phyloP scores from a whole-genome alignment of 2,329 filamentous ascomycete genomes.

The Sarocladiaceae sp. region DNA sequence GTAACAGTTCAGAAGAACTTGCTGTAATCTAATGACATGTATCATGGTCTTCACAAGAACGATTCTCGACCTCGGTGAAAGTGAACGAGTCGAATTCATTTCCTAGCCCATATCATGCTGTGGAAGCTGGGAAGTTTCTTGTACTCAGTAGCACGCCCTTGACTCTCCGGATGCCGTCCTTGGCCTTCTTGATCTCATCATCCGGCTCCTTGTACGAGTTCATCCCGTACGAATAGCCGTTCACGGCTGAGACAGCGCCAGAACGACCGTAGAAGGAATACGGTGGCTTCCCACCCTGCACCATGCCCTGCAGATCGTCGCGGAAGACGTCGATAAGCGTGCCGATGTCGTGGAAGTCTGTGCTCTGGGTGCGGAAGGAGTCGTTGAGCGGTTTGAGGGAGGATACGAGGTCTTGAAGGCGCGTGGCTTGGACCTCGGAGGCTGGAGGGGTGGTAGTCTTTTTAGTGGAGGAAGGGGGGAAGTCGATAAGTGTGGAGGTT shows the following conservation, averaged over 20 bases:
- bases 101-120: constrained; percentile 24
- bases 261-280: constrained; percentile 1
- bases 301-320: constrained; percentile 59
- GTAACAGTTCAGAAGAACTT: no score
- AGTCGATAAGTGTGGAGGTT: constrained; percentile 42
- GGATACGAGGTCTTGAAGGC: constrained; percentile 36
- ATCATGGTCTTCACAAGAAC: no score
- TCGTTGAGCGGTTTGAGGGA: constrained; percentile 37
- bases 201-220: constrained; percentile 44
- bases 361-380: constrained; percentile 36
- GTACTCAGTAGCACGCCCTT: constrained; percentile 74
- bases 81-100: no score
- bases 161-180: constrained; percentile 68
- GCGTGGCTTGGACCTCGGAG: constrained; percentile 32
- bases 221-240: constrained; percentile 24
- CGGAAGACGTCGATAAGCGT: constrained; percentile 51
- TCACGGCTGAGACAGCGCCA: neutral
- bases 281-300: constrained; percentile 33
- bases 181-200: constrained; percentile 67
- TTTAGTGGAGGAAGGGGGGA: constrained; percentile 9
- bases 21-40: no score
- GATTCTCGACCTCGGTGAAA: no score
- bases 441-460: constrained; percentile 3
- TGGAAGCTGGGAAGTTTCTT: constrained; percentile 59
- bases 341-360: constrained; percentile 45